Conservation (phyloP, 2,329 filamentous ascomycete species). For the Verticillium klebahnii region DNA sequence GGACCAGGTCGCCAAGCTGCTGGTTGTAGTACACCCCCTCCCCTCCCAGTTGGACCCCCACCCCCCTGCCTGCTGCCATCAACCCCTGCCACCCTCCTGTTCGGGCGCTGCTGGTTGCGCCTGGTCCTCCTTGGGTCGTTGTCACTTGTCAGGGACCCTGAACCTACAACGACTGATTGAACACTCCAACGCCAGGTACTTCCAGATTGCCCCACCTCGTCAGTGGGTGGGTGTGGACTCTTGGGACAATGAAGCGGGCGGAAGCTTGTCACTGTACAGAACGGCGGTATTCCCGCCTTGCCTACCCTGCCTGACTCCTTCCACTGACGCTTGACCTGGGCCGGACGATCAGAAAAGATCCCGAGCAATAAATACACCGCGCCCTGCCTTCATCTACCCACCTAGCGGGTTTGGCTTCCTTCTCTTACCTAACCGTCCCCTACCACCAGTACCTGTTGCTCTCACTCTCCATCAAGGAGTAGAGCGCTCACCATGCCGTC, state of each 20-base stretch:
- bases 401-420: neutral
- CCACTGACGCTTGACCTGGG: neutral
- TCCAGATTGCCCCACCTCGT: neutral
- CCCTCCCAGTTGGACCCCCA: neutral
- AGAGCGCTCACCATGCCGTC: conserved; percentile 41
- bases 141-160: neutral
- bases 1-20: neutral
- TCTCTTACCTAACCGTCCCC: neutral
- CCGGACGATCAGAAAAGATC: neutral
- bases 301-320: neutral
- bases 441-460: neutral
- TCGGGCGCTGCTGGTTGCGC: neutral
- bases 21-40: neutral
- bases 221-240: neutral
- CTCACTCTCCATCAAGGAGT: conserved; percentile 2
- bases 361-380: conserved; percentile 1
- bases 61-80: neutral
- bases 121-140: neutral
- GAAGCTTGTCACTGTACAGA: neutral
- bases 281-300: neutral
- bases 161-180: neutral
- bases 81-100: neutral
- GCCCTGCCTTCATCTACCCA: neutral
- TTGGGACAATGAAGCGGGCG: neutral
- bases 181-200: neutral